phyloP scores from a whole-genome alignment of 2,329 filamentous ascomycete species.

The Ramularia endophylla region DNA sequence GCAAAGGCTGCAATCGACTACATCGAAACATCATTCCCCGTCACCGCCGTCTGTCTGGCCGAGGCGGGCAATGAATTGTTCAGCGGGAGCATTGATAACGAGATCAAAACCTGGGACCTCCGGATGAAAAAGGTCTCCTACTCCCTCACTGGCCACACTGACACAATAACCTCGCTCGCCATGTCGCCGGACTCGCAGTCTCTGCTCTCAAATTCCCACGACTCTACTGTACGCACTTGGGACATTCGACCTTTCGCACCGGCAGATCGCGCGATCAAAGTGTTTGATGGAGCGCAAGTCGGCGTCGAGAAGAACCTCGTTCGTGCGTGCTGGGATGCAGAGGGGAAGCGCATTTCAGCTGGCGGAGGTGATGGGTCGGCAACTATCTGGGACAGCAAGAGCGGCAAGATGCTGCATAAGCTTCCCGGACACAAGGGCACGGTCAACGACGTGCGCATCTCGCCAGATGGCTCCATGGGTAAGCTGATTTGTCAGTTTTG shows the following conservation, averaged over 20 bases:
- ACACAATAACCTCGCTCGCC: constrained; percentile 83
- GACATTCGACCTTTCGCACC: constrained; percentile 94
- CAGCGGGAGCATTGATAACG: constrained; percentile 91
- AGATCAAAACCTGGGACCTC: constrained; percentile 95
- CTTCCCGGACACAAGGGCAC: constrained; percentile 91
- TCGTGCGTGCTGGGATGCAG: constrained; percentile 80
- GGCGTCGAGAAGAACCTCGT: constrained; percentile 90
- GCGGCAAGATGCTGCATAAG: constrained; percentile 90
- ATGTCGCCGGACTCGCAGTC: constrained; percentile 93
- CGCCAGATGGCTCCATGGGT: constrained; percentile 84
- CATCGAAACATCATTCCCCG: constrained; percentile 83
- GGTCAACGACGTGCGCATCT: constrained; percentile 91
- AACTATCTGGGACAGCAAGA: constrained; percentile 82
- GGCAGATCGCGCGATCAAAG: constrained; percentile 74
- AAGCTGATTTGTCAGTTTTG: constrained; percentile 43
- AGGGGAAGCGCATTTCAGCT: constrained; percentile 79
- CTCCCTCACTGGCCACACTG: constrained; percentile 79
- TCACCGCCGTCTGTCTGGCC: constrained; percentile 85
- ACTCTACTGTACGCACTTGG: constrained; percentile 92
- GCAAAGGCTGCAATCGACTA: constrained; percentile 84
- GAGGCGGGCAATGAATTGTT: constrained; percentile 96
- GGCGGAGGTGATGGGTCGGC: constrained; percentile 88
- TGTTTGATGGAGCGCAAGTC: constrained; percentile 83
- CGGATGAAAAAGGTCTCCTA: constrained; percentile 87
- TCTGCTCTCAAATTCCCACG: constrained; percentile 85